A percentile compares a stretch with the other conserved stretches of the same genome.
phyloP scores from a whole-genome alignment of 1,284 basidiomycete genomes.

The Trametes versicolor region DNA sequence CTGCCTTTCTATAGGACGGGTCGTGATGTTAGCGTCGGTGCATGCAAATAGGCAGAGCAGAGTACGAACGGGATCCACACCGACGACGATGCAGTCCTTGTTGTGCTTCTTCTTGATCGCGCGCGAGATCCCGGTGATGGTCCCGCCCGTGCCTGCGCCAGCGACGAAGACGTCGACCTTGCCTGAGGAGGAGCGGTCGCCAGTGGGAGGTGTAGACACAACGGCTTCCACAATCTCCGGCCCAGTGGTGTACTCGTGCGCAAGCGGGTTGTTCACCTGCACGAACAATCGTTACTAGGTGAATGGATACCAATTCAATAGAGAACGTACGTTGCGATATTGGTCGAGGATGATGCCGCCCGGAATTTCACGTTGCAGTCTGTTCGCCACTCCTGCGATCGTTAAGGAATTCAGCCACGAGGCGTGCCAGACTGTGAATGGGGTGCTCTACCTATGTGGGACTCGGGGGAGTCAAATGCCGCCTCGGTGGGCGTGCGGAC shows the following conservation, averaged over 20 bases:
- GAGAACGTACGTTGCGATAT: constrained; percentile 71
- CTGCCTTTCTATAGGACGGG: constrained; percentile 75
- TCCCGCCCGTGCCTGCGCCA: constrained; percentile 95
- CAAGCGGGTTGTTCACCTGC: constrained; percentile 85
- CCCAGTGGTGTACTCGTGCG: constrained; percentile 89
- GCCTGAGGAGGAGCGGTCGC: constrained; percentile 63
- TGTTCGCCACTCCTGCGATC: constrained; percentile 84
- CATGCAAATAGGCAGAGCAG: neutral
- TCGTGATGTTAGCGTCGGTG: constrained; percentile 10
- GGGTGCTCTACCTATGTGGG: constrained; percentile 84
- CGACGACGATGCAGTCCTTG: constrained; percentile 78
- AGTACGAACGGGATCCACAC: constrained; percentile 84
- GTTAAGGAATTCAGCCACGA: constrained; percentile 87
- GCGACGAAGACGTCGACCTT: constrained; percentile 89
- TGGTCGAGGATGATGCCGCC: constrained; percentile 94
- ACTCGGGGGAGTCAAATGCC: constrained; percentile 85
- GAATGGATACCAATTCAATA: neutral
- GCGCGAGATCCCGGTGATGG: constrained; percentile 87
- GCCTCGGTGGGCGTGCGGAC: constrained; percentile 94
- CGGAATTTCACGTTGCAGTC: constrained; percentile 83
- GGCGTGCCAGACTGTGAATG: constrained; percentile 47
- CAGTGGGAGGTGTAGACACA: constrained; percentile 66
- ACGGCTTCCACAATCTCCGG: constrained; percentile 89
- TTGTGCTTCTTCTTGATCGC: constrained; percentile 86
- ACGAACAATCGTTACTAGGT: neutral